Percentiles rank a stretch among this genome's conserved stretches.
Conservation (phyloP, 768 basidiomycete genomes). For the Royoungia palumana region DNA sequence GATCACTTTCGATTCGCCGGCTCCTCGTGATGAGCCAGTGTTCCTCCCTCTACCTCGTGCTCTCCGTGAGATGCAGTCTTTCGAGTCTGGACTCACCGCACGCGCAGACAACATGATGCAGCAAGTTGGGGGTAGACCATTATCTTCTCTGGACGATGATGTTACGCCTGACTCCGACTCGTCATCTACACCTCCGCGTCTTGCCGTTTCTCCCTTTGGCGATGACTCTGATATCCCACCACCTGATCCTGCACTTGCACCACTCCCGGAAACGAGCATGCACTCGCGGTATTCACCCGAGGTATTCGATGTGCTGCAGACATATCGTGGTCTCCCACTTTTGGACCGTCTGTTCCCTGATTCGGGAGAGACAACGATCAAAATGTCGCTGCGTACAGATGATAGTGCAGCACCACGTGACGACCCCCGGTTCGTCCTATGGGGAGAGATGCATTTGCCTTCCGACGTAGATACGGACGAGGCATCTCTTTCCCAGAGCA, state of each 20-base stretch:
- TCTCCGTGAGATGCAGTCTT: constrained; percentile 84
- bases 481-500: constrained; percentile 38
- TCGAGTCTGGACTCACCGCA: constrained; percentile 79
- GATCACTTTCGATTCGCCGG: constrained; percentile 59
- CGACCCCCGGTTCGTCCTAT: constrained; percentile 89
- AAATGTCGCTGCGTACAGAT: constrained; percentile 62
- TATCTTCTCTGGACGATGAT: constrained; percentile 8
- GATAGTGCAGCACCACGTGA: constrained; percentile 73
- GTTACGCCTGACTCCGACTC: neutral
- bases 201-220: constrained; percentile 25
- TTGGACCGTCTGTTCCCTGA: constrained; percentile 63
- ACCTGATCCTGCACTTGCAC: constrained; percentile 27
- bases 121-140: constrained; percentile 10
- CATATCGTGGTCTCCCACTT: constrained; percentile 70
- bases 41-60: constrained; percentile 47
- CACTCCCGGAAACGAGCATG: constrained; percentile 47
- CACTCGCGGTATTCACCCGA: constrained; percentile 68
- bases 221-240: constrained; percentile 29
- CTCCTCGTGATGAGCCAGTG: constrained; percentile 41
- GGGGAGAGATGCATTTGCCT: constrained; percentile 58
- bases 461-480: constrained; percentile 35
- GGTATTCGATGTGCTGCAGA: constrained; percentile 79
- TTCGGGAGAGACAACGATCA: constrained; percentile 64
- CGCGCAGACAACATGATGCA: constrained; percentile 44
- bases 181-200: constrained; percentile 19